These are phyloP conservation scores for Orbilia oligospora DNA, from an alignment of 2,329 filamentous ascomycete species.

Conservation along the genomic window DNA sequence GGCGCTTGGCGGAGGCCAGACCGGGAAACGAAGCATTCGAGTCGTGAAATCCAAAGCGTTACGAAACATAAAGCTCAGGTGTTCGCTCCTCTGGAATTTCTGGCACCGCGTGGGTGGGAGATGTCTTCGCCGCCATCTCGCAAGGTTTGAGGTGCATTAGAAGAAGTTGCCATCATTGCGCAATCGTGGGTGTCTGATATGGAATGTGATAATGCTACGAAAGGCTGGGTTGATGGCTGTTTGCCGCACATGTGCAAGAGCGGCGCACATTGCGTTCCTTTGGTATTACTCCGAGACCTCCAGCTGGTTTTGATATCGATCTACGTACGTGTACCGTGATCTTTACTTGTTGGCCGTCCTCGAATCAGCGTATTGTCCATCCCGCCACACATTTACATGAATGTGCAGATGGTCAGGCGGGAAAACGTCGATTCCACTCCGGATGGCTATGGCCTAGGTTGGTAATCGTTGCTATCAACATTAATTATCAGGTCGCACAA, in stretches of 20 bases:
- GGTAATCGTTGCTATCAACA: background rate
- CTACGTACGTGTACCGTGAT: background rate
- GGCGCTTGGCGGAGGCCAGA: slow-evolving; percentile 26
- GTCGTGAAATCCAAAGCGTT: slow-evolving; percentile 12
- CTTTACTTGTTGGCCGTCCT: background rate
- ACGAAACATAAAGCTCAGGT: slow-evolving; percentile 31
- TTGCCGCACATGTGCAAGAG: slow-evolving; percentile 11
- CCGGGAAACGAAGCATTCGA: background rate
- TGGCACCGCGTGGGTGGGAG: slow-evolving; percentile 18
- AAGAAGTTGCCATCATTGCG: slow-evolving; percentile 58
- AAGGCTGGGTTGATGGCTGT: slow-evolving; percentile 7
- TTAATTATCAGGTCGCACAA: background rate
- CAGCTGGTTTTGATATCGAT: background rate
- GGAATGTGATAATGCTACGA: slow-evolving; percentile 41
- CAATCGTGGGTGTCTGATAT: slow-evolving; percentile 31
- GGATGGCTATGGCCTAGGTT: slow-evolving; percentile 5
- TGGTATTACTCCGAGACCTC: slow-evolving; percentile 12
- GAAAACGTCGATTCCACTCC: background rate
- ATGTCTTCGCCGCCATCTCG: background rate
- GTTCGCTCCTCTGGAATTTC: slow-evolving; percentile 24
- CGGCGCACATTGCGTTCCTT: slow-evolving; percentile 3
- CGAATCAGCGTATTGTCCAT: slow-evolving; percentile 1
- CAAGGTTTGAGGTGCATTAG: slow-evolving; percentile 2
- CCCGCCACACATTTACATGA: slow-evolving; percentile 2
- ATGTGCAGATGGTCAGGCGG: background rate